These are phyloP conservation scores for Aspergillus haitiensis DNA, from an alignment of 495 filamentous ascomycete genomes.

Conservation along the genomic window DNA sequence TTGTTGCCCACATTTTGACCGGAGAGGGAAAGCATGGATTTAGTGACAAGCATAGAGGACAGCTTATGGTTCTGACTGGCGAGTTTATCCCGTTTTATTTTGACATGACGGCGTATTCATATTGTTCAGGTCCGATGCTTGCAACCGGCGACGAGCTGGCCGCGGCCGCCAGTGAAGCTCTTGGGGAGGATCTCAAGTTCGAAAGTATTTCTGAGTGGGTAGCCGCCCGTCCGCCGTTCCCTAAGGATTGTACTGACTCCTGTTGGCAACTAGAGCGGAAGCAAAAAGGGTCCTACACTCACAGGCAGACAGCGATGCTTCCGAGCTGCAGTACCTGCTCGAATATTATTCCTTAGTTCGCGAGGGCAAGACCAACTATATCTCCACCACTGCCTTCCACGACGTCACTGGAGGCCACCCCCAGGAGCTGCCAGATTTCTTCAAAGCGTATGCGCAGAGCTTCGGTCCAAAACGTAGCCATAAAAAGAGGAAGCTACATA, in stretches of 20 bases:
- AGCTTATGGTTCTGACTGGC: constrained; percentile 57
- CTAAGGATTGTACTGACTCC: constrained; percentile 1
- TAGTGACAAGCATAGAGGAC: constrained; percentile 54
- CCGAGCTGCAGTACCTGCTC: constrained; percentile 54
- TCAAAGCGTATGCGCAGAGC: constrained; percentile 48
- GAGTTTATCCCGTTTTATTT: constrained; percentile 1
- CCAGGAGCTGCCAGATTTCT: constrained; percentile 53
- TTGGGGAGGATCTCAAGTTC: constrained; percentile 51
- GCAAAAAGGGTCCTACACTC: constrained; percentile 46
- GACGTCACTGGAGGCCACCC: constrained; percentile 54
- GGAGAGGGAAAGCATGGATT: constrained; percentile 57
- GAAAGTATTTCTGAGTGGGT: constrained; percentile 54
- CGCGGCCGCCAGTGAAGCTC: constrained; percentile 46
- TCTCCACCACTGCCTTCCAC: constrained; percentile 56
- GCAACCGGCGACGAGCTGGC: constrained; percentile 53
- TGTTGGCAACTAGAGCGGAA: constrained; percentile 30
- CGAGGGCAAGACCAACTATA: constrained; percentile 62
- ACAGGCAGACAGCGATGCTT: constrained; percentile 45
- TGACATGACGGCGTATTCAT: too few species aligned
- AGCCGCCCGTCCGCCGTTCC: neutral
- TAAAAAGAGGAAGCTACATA: constrained; percentile 31
- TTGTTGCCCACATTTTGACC: constrained; percentile 53
- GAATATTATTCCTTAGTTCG: constrained; percentile 60
- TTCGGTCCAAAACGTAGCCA: constrained; percentile 46
- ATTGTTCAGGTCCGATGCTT: constrained; percentile 50